Conservation (phyloP, 164 flowering plant species). For the Amborella trichopoda region DNA sequence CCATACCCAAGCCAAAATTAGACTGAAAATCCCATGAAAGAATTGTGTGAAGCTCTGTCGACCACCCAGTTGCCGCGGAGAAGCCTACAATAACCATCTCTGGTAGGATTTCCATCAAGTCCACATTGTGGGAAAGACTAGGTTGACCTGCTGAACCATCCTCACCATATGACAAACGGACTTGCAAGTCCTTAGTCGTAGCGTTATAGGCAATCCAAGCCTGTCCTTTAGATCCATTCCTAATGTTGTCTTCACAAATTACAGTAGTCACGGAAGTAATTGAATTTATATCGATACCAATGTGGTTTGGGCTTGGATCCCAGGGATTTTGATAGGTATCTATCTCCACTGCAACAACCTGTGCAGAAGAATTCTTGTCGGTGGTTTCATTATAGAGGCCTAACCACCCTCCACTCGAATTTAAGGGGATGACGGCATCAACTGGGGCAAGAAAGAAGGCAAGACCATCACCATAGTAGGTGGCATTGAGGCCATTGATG, state of each 20-base stretch:
- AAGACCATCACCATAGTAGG: slow-evolving; percentile 28
- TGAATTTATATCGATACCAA: slow-evolving; percentile 23
- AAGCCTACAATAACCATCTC: slow-evolving; percentile 13
- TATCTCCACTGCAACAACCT: slow-evolving; percentile 21
- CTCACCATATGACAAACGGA: no score
- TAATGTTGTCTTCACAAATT: no score
- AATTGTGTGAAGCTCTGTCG: neutral
- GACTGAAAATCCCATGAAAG: neutral
- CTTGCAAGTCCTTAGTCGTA: no score
- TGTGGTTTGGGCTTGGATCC: slow-evolving; percentile 22
- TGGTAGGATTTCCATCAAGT: slow-evolving; percentile 6
- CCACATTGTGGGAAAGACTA: no score
- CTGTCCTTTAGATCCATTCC: no score
- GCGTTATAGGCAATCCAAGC: no score
- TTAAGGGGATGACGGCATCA: slow-evolving; percentile 20
- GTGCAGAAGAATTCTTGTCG: neutral
- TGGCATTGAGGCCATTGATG: slow-evolving; percentile 8
- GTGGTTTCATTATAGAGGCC: slow-evolving; percentile 25
- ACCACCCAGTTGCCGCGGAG: slow-evolving; percentile 4
- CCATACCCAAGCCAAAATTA: no score
- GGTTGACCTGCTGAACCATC: no score
- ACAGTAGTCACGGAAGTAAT: slow-evolving; percentile 5
- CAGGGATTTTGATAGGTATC: slow-evolving; percentile 16
- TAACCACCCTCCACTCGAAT: slow-evolving; percentile 24
- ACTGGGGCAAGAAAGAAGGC: slow-evolving; percentile 44